Evolutionary conservation across 2,329 filamentous ascomycete species (phyloP), one percentile per base, ranked within the genome.

Genomic region (Cladosporium sp.): DNA sequence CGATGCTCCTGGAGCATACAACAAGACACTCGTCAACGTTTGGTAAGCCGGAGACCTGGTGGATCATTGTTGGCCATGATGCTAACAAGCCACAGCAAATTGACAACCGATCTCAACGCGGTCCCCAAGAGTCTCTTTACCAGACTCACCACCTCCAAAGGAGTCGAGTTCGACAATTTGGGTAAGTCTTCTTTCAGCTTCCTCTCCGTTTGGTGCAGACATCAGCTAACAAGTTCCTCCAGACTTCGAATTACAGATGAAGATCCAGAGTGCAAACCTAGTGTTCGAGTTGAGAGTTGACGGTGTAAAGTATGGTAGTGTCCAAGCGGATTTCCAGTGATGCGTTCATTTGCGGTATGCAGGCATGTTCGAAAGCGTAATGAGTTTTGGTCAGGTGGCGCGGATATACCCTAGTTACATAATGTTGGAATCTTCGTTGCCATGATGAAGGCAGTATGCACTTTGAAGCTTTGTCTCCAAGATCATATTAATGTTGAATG

Each of bases 201-300:
- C 5, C 5, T 27, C 22, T 27, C 22, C 22, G 9, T 27, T 27
- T 27, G 22, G 9, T 27, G 22, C 9, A 5, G 4, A 4, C 22
- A 9, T 27, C 4, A n/a, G 13, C 32, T 36, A 36, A 36, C 13
- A 17, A 36, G n/a, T n/a, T 7, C 32, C 7, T 36, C 6, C 13
- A 36, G 86, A 91, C 63, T 91, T 91, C 54, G 88, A 86, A 9
- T 78, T 91, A 5, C 86, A 90, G 71, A 89, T 92, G 86, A 84
- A 85, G 58, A 86, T 91, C 38, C 84, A 89, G 63, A 88, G 84
- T 60, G 87, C 87, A 0, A 85, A 86, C 1, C 61, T 91, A 52
- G 81, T 85, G 2, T 91, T 91, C 67, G 86, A 91, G 69, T 69
- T 91, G 47, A 86, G 87, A 69, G 86, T 91, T 11, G 86, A 90